Base-by-base conservation (phyloP, 805 yeast genomes). In the Yamadazyma laniorum region DNA sequence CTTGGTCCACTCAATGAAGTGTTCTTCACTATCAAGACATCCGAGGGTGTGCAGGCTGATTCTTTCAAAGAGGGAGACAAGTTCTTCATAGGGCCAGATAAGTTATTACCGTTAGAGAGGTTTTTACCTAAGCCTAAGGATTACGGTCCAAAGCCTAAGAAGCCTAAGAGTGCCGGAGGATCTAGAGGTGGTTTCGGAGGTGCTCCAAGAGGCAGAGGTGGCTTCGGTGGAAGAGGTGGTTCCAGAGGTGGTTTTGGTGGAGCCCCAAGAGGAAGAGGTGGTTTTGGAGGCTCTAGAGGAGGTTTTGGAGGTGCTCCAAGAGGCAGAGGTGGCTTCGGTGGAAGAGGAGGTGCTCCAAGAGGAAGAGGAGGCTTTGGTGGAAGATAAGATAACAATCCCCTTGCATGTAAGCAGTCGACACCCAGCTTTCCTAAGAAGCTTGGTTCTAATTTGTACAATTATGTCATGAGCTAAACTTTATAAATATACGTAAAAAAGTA, bases 1-100 rank as follows among this genome's bases (percentile, higher is more conserved):
- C 76, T 93, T 51, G 99, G 99, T 35, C 98, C 99, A 33, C 70
- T 93, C 61, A 93, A 93, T 61, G 99, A 93, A 68, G 97, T 93
- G n/a, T 91, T 77, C 61, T 93, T 93, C 77, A 93, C 99, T 26
- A 82, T 93, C 53, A 93, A 93, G 70, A 93, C 97, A 41, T 74
- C 85, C 36, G 99, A 93, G 60, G 99, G 99, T 59, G 93, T 93
- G 37, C 93, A 85, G 62, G 96, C 99, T 39, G 67, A 77, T 25
- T 86, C 96, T 37, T 93, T 93, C 77, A 88, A 88, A 66, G 85
- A 79, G 32, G 99, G 98, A 52, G 99, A 93, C 67, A 90, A 90
- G 69, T 91, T 93, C 63, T 93, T 69, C 72, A 93, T 93, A 66
- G 95, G 90, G 42, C 87, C 95, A 38, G 98, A 93, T 67, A 93